These are phyloP conservation scores for Purpureocillium lavendulum DNA, from an alignment of 2,329 filamentous ascomycete species.

Conservation along the genomic window DNA sequence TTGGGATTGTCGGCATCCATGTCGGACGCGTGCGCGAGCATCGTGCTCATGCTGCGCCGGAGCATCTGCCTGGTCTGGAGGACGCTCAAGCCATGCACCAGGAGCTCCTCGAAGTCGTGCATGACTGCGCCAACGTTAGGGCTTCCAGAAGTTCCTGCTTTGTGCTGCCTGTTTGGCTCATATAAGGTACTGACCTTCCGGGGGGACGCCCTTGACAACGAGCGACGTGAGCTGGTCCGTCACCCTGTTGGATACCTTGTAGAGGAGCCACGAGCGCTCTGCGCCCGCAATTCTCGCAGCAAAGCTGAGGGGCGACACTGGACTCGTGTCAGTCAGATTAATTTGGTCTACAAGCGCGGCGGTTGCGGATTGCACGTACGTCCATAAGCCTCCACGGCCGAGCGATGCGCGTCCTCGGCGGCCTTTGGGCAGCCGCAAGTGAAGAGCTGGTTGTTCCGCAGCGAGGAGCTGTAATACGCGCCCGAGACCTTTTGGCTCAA, in stretches of 20 bases:
- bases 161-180: not conserved
- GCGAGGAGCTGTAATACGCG: constrained; percentile 3
- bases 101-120: constrained; percentile 2
- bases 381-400: not conserved
- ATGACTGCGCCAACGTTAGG: not conserved
- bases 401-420: not conserved
- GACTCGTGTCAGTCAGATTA: not conserved
- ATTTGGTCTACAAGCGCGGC: not conserved
- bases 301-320: not conserved
- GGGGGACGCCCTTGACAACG: constrained; percentile 1
- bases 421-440: not conserved
- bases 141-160: not conserved
- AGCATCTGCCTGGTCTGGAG: constrained; percentile 2
- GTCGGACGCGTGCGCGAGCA: not conserved
- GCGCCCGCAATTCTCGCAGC: constrained; percentile 1
- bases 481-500: constrained; percentile 1
- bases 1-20: not conserved
- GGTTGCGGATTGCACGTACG: not conserved
- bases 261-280: constrained; percentile 1
- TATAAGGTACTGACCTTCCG: not conserved
- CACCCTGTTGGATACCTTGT: not conserved
- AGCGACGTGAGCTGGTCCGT: constrained; percentile 1
- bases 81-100: constrained; percentile 1
- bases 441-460: not conserved
- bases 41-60: not conserved